Evolutionary conservation across 2,329 filamentous ascomycete species (phyloP).

Genomic region (Lachnellula arida): DNA sequence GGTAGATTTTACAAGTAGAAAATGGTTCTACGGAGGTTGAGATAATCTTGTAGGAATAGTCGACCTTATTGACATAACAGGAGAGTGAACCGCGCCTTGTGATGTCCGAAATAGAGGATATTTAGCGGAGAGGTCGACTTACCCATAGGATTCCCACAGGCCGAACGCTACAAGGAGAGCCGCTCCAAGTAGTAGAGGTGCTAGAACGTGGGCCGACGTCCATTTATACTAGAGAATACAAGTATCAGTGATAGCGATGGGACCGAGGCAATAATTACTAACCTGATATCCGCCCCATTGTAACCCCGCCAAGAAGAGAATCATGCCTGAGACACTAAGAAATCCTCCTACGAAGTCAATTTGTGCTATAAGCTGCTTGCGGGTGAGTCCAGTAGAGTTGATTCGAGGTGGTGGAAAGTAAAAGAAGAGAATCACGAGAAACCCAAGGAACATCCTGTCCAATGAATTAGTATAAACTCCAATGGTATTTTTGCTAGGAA

Average conservation of each 20-base stretch:
- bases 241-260: background rate
- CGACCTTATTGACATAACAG: too few species aligned
- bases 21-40: too few species aligned
- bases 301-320: constrained; percentile 47
- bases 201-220: constrained; percentile 4
- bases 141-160: constrained; percentile 42
- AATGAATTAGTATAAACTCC: too few species aligned
- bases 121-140: too few species aligned
- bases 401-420: constrained; percentile 49
- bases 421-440: constrained; percentile 46
- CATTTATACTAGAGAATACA: constrained; percentile 19
- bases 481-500: too few species aligned
- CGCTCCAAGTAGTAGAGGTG: constrained; percentile 43
- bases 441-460: constrained; percentile 40
- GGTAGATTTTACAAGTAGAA: too few species aligned
- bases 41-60: too few species aligned
- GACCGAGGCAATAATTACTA: background rate
- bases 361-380: constrained; percentile 37
- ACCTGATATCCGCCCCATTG: constrained; percentile 51
- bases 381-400: constrained; percentile 36
- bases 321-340: constrained; percentile 44
- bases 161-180: constrained; percentile 44
- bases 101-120: too few species aligned
- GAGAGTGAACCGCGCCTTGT: too few species aligned
- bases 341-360: constrained; percentile 50